Base-by-base conservation (phyloP, 305 asterid genomes). In the Vinca major region DNA sequence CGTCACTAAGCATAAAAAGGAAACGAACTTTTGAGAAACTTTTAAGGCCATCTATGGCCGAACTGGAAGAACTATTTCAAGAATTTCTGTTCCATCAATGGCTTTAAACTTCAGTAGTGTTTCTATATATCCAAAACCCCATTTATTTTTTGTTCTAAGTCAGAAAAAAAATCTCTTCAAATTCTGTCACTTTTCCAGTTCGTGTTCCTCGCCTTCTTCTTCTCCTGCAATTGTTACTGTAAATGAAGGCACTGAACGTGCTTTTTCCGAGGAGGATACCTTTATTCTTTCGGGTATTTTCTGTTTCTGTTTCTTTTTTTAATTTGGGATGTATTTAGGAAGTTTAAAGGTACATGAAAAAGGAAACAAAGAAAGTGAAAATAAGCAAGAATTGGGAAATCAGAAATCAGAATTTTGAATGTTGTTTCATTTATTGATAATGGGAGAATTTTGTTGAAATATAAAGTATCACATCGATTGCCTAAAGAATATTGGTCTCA, bases 171-270 rank as follows among this genome's bases (percentile, higher is more conserved):
- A 70, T 51, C 69, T 69, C 62, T 53, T 74, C 16, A 86, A 75
- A 76, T 64, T 68, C 62, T 63, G 62, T 47, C 77, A 68, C 17
- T 17, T 71, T 74, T 33, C 60, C 26, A 37, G 63, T 26, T 26
- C 33, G 2, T 1, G 45, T 43, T 44, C 64, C 8, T 43, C 39
- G 5, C 13, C 73, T 57, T 53, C 78, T 54, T 66, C 87, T 9
- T 43, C 89, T 9, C 39, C 84, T 81, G 76, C 57, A 63, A 70
- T 81, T 39, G 81, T 86, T 64, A 86, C 95, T 71, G 70, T 82
- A 41, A 86, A 96, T 61, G 91, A 87, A 80, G 91, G 87, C 47
- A 79, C 84, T n/a, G 91, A 82, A 64, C 77, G 86, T 67, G 82
- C 80, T 64, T 63, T 82, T 67, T 41, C 87, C 2, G 89, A 88